A percentile compares a stretch with the other conserved stretches of the same genome.
phyloP scores from a whole-genome alignment of 331 rosid species.

The Acacia pycnantha region DNA sequence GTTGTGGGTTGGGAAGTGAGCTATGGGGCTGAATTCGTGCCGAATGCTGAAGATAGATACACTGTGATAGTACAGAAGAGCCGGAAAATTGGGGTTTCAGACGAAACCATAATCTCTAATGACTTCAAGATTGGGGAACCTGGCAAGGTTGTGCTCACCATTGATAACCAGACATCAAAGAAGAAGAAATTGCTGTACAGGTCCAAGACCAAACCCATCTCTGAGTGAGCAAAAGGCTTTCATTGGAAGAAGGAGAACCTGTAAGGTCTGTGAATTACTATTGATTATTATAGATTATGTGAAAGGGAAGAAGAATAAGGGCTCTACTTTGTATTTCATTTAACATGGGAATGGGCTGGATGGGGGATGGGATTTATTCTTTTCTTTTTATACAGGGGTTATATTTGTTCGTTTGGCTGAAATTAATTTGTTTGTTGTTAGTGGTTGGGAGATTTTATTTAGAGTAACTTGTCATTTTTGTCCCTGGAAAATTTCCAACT shows the following conservation, averaged over 20 bases:
- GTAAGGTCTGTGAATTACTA: slow-evolving; percentile 5
- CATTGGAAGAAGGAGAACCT: background rate
- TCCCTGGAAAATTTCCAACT: background rate
- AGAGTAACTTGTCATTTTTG: background rate
- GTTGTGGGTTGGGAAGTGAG: slow-evolving; percentile 51
- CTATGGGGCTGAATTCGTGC: slow-evolving; percentile 57
- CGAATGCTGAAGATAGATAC: slow-evolving; percentile 41
- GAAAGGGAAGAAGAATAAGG: background rate
- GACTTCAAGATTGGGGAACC: slow-evolving; percentile 52
- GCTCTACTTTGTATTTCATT: background rate
- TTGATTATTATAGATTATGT: background rate
- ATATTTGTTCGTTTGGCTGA: slow-evolving; percentile 9
- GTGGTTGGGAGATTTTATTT: background rate
- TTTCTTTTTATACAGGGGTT: slow-evolving; percentile 18
- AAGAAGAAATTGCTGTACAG: slow-evolving; percentile 72
- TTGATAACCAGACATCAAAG: slow-evolving; percentile 62
- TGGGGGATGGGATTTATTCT: background rate
- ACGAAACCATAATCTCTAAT: slow-evolving; percentile 48
- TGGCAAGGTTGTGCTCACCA: slow-evolving; percentile 55
- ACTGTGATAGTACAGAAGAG: slow-evolving; percentile 50
- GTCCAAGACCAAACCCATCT: slow-evolving; percentile 53
- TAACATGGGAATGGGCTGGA: background rate
- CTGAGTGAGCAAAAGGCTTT: slow-evolving; percentile 30
- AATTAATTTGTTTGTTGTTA: slow-evolving; percentile 7
- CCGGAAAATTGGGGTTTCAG: slow-evolving; percentile 42